Conservation (phyloP, 1,139 yeast genomes). For the Yamadazyma dushanensis region DNA sequence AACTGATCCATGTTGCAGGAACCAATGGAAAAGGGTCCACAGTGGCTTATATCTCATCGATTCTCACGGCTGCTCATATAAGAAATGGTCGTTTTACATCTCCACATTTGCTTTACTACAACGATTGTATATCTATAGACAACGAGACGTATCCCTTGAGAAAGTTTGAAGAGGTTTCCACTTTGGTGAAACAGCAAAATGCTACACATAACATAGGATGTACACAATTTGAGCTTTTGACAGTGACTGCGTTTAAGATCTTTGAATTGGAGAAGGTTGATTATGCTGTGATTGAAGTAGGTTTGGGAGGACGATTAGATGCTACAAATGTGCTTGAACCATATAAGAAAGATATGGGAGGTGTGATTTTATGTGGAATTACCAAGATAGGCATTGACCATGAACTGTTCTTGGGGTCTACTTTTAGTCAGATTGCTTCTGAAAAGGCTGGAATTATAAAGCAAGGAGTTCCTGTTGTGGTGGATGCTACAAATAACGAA, state of each 20-base stretch:
- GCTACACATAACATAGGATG: constrained; percentile 51
- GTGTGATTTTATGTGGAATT: constrained; percentile 68
- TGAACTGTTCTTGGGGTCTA: constrained; percentile 68
- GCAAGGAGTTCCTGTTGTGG: constrained; percentile 56
- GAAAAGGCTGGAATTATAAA: constrained; percentile 89
- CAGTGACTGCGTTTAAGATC: constrained; percentile 79
- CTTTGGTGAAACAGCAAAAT: constrained; percentile 37
- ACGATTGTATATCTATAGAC: constrained; percentile 74
- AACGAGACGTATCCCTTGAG: constrained; percentile 51
- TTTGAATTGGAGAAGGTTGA: constrained; percentile 62
- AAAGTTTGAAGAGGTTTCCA: constrained; percentile 48
- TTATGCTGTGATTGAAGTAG: constrained; percentile 83
- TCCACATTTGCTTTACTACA: constrained; percentile 73
- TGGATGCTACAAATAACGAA: constrained; percentile 65
- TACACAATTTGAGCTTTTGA: constrained; percentile 82
- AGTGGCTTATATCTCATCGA: constrained; percentile 71
- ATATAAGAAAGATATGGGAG: constrained; percentile 24
- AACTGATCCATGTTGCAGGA: constrained; percentile 84
- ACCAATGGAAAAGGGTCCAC: constrained; percentile 96
- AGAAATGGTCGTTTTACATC: constrained; percentile 80
- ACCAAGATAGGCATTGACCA: constrained; percentile 88
- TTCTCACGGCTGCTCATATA: constrained; percentile 49
- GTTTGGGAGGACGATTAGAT: constrained; percentile 85
- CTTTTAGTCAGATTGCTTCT: constrained; percentile 60
- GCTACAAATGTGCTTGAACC: constrained; percentile 70